Conservation (phyloP, 176 grass and related monocot species). For the Carex cristatella region DNA sequence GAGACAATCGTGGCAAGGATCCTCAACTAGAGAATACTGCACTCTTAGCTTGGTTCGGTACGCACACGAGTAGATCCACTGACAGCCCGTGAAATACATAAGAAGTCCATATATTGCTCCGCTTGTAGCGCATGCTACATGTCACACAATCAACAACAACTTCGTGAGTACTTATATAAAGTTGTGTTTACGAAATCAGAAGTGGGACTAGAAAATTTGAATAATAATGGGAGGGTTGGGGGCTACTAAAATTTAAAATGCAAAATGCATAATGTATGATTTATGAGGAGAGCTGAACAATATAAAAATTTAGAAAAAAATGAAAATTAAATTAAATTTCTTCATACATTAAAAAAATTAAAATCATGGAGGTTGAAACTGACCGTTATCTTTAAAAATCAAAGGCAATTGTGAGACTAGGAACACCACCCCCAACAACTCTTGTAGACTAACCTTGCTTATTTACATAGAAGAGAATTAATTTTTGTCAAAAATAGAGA, state of each 20-base stretch:
- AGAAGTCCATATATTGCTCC: constrained; percentile 38
- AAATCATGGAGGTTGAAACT: no score
- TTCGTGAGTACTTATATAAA: neutral
- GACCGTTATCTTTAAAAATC: no score
- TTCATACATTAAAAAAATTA: no score
- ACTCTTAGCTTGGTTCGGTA: constrained; percentile 50
- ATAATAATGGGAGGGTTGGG: no score
- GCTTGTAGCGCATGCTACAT: constrained; percentile 31
- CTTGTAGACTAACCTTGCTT: neutral
- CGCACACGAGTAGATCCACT: constrained; percentile 39
- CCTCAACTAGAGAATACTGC: constrained; percentile 37
- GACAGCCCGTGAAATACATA: neutral
- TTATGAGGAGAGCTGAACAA: no score
- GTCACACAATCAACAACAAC: neutral
- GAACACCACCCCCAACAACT: neutral
- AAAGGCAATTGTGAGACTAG: no score
- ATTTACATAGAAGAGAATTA: neutral
- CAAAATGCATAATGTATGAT: no score
- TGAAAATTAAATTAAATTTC: no score
- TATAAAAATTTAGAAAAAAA: no score
- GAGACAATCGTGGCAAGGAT: constrained; percentile 57
- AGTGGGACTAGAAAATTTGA: no score
- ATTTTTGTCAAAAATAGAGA: neutral
- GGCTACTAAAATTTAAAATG: no score
- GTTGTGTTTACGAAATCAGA: neutral